Conservation (phyloP, 176 grass and related monocot genomes). For the Ensete glaucum region DNA sequence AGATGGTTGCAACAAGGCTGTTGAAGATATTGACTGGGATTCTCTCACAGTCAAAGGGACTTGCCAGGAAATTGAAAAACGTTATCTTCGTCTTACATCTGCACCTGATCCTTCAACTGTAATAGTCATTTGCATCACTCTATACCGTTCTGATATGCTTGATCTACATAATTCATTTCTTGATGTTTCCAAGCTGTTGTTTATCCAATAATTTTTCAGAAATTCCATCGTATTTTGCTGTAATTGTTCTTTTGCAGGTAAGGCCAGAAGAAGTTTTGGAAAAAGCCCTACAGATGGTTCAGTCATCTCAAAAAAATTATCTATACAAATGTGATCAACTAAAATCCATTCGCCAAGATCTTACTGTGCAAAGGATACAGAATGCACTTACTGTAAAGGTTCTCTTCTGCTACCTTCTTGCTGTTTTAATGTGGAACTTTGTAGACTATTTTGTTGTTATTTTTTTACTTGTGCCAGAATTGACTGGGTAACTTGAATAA, state of each 20-base stretch:
- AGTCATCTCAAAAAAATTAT: conserved; percentile 75
- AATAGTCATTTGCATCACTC: conserved; percentile 19
- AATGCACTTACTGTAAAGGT: conserved; percentile 88
- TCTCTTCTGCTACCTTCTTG: conserved; percentile 16
- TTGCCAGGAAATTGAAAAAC: conserved; percentile 86
- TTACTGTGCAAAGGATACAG: conserved; percentile 93
- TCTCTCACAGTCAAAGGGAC: conserved; percentile 84
- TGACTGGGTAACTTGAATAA: no score
- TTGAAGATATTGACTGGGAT: conserved; percentile 98
- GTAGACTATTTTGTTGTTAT: neutral
- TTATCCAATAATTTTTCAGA: conserved; percentile 5
- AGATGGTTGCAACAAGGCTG: conserved; percentile 47
- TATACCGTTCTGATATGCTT: neutral
- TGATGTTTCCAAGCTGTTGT: conserved; percentile 4
- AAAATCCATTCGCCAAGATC: conserved; percentile 97
- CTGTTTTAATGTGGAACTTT: neutral
- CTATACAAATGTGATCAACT: conserved; percentile 92
- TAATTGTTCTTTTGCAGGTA: conserved; percentile 34
- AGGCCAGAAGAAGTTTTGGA: conserved; percentile 88
- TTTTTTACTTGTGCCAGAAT: neutral
- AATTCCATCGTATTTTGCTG: neutral
- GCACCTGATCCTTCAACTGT: conserved; percentile 80
- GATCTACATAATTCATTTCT: conserved; percentile 5
- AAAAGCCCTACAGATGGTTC: conserved; percentile 82
- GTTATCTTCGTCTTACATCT: conserved; percentile 82